Evolutionary conservation across 768 basidiomycete species (phyloP).

Genomic region (Leccinum boreale): DNA sequence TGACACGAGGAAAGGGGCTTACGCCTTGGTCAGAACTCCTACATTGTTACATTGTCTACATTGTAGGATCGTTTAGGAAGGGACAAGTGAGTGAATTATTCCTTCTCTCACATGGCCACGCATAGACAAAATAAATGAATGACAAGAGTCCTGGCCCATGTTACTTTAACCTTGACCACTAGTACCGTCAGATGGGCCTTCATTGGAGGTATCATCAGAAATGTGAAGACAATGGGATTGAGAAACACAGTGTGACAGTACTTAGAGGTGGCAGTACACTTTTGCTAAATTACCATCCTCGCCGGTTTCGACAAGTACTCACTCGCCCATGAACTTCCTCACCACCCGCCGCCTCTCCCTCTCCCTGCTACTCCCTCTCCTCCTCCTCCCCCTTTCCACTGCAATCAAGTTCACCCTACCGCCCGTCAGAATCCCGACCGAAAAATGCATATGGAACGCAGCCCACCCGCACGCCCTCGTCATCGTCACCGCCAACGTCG

Average conservation of each 20-base stretch:
- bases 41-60: too few species aligned
- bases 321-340: conserved; percentile 3
- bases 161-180: too few species aligned
- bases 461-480: conserved; percentile 85
- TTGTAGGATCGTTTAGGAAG: neutral
- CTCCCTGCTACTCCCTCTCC: neutral
- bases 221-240: too few species aligned
- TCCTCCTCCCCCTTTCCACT: conserved; percentile 19
- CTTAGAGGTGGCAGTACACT: neutral
- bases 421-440: conserved; percentile 66
- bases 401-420: conserved; percentile 87
- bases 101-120: too few species aligned
- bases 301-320: neutral
- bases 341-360: neutral
- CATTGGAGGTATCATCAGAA: too few species aligned
- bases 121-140: too few species aligned
- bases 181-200: too few species aligned
- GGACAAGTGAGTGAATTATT: conserved; percentile 13
- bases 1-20: neutral
- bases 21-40: conserved; percentile 13
- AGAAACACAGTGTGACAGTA: too few species aligned
- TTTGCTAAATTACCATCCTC: neutral
- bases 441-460: conserved; percentile 95
- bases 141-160: too few species aligned
- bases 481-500: conserved; percentile 94